Percentiles rank a stretch among this genome's conserved stretches.
Conservation (phyloP, 306 rosid genomes). For the Medicago lupulina region DNA sequence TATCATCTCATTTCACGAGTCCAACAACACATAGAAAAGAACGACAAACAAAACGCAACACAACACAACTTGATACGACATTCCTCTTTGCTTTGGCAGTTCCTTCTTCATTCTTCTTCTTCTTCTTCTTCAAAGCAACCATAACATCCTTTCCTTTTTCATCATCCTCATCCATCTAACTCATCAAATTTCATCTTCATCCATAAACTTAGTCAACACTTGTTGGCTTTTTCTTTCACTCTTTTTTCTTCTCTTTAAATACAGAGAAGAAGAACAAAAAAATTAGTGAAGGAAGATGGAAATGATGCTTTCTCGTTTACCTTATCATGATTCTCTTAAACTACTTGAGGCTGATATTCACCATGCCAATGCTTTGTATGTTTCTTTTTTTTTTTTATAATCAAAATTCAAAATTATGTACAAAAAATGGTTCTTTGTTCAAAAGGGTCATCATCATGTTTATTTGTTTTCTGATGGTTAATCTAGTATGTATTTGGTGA, state of each 20-base stretch:
- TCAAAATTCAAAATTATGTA: background rate
- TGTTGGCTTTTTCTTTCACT: background rate
- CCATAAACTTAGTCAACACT: background rate
- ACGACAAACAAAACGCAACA: too few relatives aligned
- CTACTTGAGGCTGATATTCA: slow-evolving; percentile 90
- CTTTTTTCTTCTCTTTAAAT: background rate
- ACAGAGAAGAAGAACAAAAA: too few relatives aligned
- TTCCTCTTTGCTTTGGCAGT: background rate
- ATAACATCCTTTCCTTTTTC: background rate
- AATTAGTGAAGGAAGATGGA: slow-evolving; percentile 50
- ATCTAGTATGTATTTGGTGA: background rate
- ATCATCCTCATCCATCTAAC: background rate
- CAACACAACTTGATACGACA: too few relatives aligned
- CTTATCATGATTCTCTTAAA: slow-evolving; percentile 76
- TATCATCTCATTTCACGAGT: too few relatives aligned
- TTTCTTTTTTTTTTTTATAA: background rate
- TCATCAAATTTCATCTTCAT: background rate
- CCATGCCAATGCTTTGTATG: slow-evolving; percentile 92
- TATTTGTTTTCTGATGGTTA: background rate
- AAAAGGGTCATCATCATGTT: slow-evolving; percentile 20
- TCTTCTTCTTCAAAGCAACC: background rate
- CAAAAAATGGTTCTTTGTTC: background rate
- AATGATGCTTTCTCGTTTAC: slow-evolving; percentile 69
- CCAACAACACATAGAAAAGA: too few relatives aligned
- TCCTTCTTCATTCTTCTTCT: background rate